These are phyloP conservation scores for Cicer chorassanicum DNA, from an alignment of 306 rosid genomes.

Conservation along the genomic window DNA sequence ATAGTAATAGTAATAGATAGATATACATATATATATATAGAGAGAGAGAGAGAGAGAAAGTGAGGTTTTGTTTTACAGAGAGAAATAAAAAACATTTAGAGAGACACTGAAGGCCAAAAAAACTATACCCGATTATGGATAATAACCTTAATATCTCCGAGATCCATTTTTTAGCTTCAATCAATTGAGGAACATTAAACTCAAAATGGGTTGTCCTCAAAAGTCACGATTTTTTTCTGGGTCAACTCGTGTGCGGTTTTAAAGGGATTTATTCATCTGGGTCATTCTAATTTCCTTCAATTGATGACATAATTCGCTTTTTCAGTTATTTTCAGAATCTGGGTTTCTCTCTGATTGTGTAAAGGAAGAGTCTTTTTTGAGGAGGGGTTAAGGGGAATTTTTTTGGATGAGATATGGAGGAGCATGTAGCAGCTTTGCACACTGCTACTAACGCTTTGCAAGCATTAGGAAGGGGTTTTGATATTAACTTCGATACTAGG, in stretches of 20 bases:
- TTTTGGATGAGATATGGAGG: constrained; percentile 82
- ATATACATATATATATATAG: background rate
- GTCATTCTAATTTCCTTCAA: constrained; percentile 45
- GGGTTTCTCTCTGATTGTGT: constrained; percentile 28
- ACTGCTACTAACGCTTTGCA: constrained; percentile 85
- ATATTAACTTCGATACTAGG: constrained; percentile 89
- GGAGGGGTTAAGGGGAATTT: background rate
- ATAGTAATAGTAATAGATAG: background rate
- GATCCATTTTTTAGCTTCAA: constrained; percentile 50
- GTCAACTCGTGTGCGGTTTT: constrained; percentile 40
- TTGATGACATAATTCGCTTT: constrained; percentile 34
- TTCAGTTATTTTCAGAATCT: constrained; percentile 29
- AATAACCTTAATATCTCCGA: constrained; percentile 43
- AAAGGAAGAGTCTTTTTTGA: constrained; percentile 1
- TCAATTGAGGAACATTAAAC: constrained; percentile 35
- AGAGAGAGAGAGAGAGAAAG: background rate
- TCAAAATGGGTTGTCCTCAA: constrained; percentile 31
- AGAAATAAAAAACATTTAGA: constrained; percentile 29
- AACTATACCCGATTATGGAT: constrained; percentile 15
- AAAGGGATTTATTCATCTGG: constrained; percentile 44
- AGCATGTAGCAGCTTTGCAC: constrained; percentile 80
- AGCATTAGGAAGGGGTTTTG: constrained; percentile 92
- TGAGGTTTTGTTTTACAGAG: constrained; percentile 45
- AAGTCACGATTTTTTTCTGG: constrained; percentile 37
- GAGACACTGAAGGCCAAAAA: background rate